phyloP scores from a whole-genome alignment of 139 green algal genomes.

The Closterium sp. region DNA sequence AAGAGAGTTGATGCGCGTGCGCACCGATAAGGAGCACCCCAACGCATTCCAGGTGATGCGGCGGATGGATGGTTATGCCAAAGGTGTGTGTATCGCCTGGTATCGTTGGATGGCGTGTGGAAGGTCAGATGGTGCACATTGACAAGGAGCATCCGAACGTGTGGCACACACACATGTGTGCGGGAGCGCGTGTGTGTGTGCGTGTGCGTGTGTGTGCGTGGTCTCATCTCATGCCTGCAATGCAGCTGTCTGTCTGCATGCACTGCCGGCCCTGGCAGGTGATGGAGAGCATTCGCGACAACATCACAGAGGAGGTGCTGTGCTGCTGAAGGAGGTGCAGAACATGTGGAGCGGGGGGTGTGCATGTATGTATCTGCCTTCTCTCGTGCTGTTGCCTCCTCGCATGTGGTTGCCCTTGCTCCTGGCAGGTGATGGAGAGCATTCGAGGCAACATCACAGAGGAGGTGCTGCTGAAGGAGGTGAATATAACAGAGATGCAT shows the following conservation, averaged over 20 bases:
- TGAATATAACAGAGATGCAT: background rate
- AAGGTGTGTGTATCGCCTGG: background rate
- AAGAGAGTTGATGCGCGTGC: too few relatives aligned
- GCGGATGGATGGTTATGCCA: background rate
- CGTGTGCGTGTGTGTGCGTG: background rate
- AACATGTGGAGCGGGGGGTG: background rate
- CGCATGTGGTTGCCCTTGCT: too few relatives aligned
- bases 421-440: too few relatives aligned
- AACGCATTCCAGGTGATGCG: constrained; percentile 13
- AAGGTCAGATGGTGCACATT: too few relatives aligned
- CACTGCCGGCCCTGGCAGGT: constrained; percentile 3
- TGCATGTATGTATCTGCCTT: background rate
- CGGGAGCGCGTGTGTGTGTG: background rate
- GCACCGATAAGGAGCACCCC: too few relatives aligned
- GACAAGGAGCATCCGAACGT: background rate
- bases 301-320: constrained; percentile 52
- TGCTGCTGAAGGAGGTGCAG: constrained; percentile 13
- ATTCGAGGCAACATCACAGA: constrained; percentile 51
- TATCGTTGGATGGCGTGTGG: too few relatives aligned
- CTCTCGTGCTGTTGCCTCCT: too few relatives aligned
- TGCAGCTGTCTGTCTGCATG: background rate
- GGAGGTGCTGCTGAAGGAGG: constrained; percentile 19
- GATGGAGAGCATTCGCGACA: constrained; percentile 50
- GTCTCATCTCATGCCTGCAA: too few relatives aligned
- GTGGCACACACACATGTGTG: background rate